phyloP scores from a whole-genome alignment of 768 basidiomycete genomes.

The Amanita inopinata region DNA sequence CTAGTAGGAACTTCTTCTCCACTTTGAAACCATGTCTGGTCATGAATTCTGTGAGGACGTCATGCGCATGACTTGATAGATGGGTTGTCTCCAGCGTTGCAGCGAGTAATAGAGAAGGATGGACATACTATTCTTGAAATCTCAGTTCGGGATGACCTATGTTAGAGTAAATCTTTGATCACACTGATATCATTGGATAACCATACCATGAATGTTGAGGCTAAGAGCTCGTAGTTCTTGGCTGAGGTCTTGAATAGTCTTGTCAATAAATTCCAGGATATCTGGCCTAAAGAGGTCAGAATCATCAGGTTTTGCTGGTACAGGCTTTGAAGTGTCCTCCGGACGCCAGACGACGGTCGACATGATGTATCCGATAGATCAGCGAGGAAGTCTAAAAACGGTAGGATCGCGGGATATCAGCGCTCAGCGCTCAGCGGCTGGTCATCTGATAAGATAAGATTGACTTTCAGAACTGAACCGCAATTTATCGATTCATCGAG shows the following conservation, averaged over 20 bases:
- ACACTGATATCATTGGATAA: neutral
- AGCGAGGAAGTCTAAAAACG: too few relatives aligned
- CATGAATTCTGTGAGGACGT: conserved; percentile 61
- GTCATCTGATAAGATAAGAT: neutral
- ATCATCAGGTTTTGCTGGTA: conserved; percentile 22
- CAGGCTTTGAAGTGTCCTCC: conserved; percentile 21
- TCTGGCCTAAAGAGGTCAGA: conserved; percentile 42
- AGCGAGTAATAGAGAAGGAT: neutral
- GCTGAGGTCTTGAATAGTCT: conserved; percentile 42
- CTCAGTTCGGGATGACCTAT: conserved; percentile 62
- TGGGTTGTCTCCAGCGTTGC: neutral
- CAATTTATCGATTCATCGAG: neutral
- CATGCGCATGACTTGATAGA: conserved; percentile 52
- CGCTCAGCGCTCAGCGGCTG: too few relatives aligned
- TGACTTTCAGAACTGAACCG: conserved; percentile 3
- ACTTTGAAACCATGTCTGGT: conserved; percentile 56
- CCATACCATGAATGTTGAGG: conserved; percentile 61
- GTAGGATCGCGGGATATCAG: too few relatives aligned
- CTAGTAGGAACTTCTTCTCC: conserved; percentile 46
- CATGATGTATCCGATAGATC: conserved; percentile 1
- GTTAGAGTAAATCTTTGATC: conserved; percentile 1
- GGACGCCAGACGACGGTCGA: conserved; percentile 32
- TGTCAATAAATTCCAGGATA: conserved; percentile 50
- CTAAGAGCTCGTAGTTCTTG: conserved; percentile 50
- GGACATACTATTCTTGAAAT: conserved; percentile 54